Conservation (phyloP, 2,329 filamentous ascomycete species). For the Lachnellula suecica region DNA sequence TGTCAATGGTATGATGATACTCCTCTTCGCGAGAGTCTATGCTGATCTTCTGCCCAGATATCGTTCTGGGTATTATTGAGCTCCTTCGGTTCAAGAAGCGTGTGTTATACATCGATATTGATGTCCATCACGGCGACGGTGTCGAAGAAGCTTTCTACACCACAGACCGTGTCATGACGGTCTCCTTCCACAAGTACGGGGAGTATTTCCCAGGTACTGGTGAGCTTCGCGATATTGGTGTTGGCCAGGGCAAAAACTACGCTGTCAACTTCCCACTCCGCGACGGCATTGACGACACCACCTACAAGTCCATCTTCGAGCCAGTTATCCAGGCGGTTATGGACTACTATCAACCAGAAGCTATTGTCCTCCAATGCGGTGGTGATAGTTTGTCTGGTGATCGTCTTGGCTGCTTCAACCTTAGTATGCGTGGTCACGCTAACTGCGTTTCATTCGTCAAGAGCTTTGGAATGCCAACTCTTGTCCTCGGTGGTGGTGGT, state of each 20-base stretch:
- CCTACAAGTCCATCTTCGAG: conserved; percentile 90
- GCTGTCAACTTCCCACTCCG: conserved; percentile 88
- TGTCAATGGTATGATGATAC: conserved; percentile 72
- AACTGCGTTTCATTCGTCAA: conserved; percentile 94
- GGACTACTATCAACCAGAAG: conserved; percentile 83
- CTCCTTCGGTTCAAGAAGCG: conserved; percentile 87
- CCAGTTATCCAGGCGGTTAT: conserved; percentile 86
- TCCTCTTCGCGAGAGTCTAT: conserved; percentile 4
- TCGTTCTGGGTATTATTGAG: conserved; percentile 92
- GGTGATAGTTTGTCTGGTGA: conserved; percentile 94
- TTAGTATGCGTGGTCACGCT: conserved; percentile 94
- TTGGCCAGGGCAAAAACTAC: conserved; percentile 86
- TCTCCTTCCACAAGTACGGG: conserved; percentile 95
- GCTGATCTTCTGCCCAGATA: conserved; percentile 64
- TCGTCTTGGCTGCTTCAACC: conserved; percentile 92
- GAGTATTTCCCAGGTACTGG: conserved; percentile 95
- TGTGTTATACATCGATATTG: conserved; percentile 97
- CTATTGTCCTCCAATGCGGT: conserved; percentile 93
- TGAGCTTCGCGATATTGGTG: conserved; percentile 80
- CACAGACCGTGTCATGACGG: conserved; percentile 88
- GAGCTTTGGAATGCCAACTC: conserved; percentile 76
- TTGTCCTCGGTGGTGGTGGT: conserved; percentile 93
- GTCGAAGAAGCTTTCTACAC: conserved; percentile 94
- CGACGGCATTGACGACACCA: conserved; percentile 85
- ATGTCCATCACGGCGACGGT: conserved; percentile 90